phyloP scores from a whole-genome alignment of 2,329 filamentous ascomycete genomes.

The Penicillium occitanis region DNA sequence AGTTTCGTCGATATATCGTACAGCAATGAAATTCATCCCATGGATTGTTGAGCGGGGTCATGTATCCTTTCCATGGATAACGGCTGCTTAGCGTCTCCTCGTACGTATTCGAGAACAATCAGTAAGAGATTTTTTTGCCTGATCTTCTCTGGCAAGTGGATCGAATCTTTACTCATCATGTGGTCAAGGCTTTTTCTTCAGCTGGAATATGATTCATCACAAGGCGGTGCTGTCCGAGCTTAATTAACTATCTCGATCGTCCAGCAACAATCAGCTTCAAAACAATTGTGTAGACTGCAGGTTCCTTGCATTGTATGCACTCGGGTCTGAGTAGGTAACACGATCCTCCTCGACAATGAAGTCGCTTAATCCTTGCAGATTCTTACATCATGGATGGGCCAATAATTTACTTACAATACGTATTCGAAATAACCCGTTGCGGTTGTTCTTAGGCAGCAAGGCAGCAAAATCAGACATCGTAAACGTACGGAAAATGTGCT shows the following conservation, averaged over 20 bases:
- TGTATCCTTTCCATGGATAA: slow-evolving; percentile 14
- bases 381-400: slow-evolving; percentile 19
- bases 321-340: background rate
- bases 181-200: slow-evolving; percentile 2
- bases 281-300: background rate
- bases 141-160: background rate
- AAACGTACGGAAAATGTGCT: background rate
- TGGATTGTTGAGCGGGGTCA: slow-evolving; percentile 16
- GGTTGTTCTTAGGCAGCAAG: background rate
- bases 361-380: slow-evolving; percentile 19
- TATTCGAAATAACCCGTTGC: background rate
- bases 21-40: background rate
- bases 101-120: slow-evolving; percentile 1
- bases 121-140: background rate
- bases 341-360: slow-evolving; percentile 1
- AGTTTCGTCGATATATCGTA: background rate
- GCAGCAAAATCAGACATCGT: background rate
- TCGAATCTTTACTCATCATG: background rate
- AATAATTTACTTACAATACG: background rate
- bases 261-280: background rate
- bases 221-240: background rate
- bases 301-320: slow-evolving; percentile 14
- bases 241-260: background rate
- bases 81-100: slow-evolving; percentile 5
- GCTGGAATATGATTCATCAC: slow-evolving; percentile 4